Base-by-base conservation (phyloP, 2,329 filamentous ascomycete genomes). In the Zymoseptoria passerinii region DNA sequence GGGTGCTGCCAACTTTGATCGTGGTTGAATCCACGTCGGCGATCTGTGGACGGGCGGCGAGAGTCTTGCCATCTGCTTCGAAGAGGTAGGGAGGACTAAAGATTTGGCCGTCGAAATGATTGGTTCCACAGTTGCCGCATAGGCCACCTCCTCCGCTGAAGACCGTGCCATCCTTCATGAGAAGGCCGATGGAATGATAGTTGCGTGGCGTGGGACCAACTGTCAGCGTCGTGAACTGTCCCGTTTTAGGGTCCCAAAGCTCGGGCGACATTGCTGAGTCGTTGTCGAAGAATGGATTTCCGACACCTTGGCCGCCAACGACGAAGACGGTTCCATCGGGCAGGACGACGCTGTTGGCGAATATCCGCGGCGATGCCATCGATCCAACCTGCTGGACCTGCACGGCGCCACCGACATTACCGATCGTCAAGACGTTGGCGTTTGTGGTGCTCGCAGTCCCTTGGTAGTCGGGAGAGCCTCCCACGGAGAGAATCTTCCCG, bases 101-200 rank as follows among this genome's bases (percentile, higher is more conserved):
- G 55, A 84, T 78, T 66, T 84, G 76, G 5, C 69, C 80, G 60
- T 84, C 80, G 48, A 74, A 75, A 61, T 84, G 82, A 58, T 84
- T 80, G 18, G 44, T 52, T 49, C 13, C 28, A 29, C 51, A 53
- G 50, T 51, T 40, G 28, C 58, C 49, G 56, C 81, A 84, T 6
- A 84, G 73, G 1, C 81, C 81, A 6, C 81, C 79, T 10, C 81
- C 81, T 8, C 74, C 80, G 9, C 68, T 77, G 58, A 81, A 72
- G 2, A 83, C 77, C 2, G 75, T 78, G 0, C 70, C 80, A 58
- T 83, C 80, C 1, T 74, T 74, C 23, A 82, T 68, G 1, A 83
- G 73, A n/a, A 83, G 67, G 0, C 76, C 74, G 1, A 80, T 66
- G 48, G 74, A 77, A 65, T 83, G 80, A 64, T 83, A 83, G 54